Conservation (phyloP, 1,284 basidiomycete genomes). For the Apiotrichum veenhuisii region DNA sequence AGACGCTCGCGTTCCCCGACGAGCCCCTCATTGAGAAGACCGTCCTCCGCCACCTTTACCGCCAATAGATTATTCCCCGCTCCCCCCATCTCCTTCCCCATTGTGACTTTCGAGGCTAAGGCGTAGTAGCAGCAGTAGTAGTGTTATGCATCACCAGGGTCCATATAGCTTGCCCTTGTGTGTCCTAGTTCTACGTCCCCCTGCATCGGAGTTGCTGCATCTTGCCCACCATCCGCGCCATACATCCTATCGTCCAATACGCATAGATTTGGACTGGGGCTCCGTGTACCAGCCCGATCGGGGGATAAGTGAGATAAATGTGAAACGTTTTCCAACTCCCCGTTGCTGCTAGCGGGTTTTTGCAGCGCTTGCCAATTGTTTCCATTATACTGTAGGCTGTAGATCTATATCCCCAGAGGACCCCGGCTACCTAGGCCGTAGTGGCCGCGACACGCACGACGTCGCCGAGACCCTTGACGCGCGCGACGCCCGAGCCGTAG, state of each 20-base stretch:
- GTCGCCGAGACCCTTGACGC: neutral
- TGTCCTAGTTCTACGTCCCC: neutral
- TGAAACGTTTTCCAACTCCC: no score
- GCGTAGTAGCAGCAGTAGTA: neutral
- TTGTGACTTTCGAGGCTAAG: neutral
- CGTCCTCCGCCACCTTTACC: constrained; percentile 78
- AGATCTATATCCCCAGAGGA: neutral
- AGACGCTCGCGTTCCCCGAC: constrained; percentile 87
- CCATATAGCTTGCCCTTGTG: neutral
- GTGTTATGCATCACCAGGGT: neutral
- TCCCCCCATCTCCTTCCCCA: neutral
- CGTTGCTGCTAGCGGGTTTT: no score
- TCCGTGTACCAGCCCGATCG: no score
- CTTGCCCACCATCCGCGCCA: no score
- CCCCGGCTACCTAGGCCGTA: neutral
- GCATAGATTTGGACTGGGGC: no score
- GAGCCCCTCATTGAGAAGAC: constrained; percentile 82
- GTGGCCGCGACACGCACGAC: neutral
- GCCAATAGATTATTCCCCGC: constrained; percentile 15
- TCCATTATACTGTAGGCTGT: no score
- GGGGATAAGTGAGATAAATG: no score
- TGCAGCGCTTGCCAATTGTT: no score
- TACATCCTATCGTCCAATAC: no score
- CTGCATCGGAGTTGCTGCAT: no score
- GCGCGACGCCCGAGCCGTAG: constrained; percentile 58